Evolutionary conservation across 441 rosid genomes (phyloP).

Genomic region (Eruca vesicaria): DNA sequence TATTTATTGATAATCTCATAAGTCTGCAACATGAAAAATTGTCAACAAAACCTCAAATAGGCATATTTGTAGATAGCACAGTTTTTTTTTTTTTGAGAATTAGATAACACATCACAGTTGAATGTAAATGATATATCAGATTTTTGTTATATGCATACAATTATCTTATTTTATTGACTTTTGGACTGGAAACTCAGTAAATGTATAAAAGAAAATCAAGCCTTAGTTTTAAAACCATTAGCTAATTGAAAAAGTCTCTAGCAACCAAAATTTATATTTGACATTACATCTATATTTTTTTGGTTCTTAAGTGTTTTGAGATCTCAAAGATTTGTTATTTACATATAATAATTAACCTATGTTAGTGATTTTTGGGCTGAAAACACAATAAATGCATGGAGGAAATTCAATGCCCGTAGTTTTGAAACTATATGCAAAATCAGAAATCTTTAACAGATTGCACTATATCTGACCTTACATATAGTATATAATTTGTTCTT

Average conservation of each 20-base stretch:
- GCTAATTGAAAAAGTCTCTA: neutral
- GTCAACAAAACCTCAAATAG: neutral
- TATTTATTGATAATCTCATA: neutral
- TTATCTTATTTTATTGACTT: neutral
- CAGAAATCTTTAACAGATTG: too few species aligned
- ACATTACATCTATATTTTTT: neutral
- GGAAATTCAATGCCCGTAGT: neutral
- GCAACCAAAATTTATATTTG: neutral
- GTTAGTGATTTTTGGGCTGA: too few species aligned
- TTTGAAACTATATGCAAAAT: neutral
- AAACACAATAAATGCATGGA: neutral
- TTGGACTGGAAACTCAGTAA: neutral
- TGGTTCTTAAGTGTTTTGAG: neutral
- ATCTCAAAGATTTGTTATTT: neutral
- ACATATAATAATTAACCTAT: too few species aligned
- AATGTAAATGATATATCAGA: neutral
- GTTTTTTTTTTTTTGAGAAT: too few species aligned
- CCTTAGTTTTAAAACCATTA: neutral
- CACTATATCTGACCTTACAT: too few species aligned
- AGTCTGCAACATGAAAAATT: neutral
- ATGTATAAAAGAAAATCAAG: neutral
- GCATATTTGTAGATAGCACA: neutral
- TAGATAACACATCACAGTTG: too few species aligned
- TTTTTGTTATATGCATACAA: neutral
- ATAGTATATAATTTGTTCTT: too few species aligned